Evolutionary conservation across 176 grass and related monocot species (phyloP), one percentile per base, ranked within the genome.

Genomic region (Bothriochloa decipiens): DNA sequence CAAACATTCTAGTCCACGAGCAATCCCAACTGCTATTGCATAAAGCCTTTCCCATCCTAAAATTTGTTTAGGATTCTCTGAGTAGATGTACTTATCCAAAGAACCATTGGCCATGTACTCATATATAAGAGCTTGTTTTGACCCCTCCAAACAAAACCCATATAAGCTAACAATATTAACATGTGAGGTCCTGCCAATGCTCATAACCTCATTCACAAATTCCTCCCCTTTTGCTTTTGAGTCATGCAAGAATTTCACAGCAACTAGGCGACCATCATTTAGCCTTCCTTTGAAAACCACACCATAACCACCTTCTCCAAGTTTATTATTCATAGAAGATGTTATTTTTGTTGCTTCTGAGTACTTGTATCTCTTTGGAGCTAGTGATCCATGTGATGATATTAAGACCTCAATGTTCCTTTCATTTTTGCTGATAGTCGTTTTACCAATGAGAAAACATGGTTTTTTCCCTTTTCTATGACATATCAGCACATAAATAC

Each of bases 301-400:
- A 27, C 93, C 93, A 73, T 87, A 96, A 7, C 91, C 93, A 74
- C 91, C 91, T 65, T 84, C 46, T 13, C 93, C 93, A 7, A 95
- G 81, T 26, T 87, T 88, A 17, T 85, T 78, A 20, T 14, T 63
- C 0, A 87, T 74, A 49, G 18, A 91, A 28, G 52, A 76, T 1
- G 88, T 91, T 42, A 95, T 89, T 46, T 87, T 91, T 62, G 57
- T 89, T 68, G 79, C 42, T 33, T 95, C 86, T 20, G 76, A 67
- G 43, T 91, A 92, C 8, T 45, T 92, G 27, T 89, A 94, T 42
- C 84, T 85, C 74, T 84, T 92, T 80, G 89, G 89, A 68, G 90
- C 73, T 26, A 94, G 60, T 7, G 92, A 81, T 72, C 89, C 69
- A 53, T 87, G 60, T 0, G 63, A 55, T 17, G 9, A 17, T 17